These are phyloP conservation scores for Atkinsonella texensis DNA, from an alignment of 2,329 filamentous ascomycete genomes.

Conservation along the genomic window DNA sequence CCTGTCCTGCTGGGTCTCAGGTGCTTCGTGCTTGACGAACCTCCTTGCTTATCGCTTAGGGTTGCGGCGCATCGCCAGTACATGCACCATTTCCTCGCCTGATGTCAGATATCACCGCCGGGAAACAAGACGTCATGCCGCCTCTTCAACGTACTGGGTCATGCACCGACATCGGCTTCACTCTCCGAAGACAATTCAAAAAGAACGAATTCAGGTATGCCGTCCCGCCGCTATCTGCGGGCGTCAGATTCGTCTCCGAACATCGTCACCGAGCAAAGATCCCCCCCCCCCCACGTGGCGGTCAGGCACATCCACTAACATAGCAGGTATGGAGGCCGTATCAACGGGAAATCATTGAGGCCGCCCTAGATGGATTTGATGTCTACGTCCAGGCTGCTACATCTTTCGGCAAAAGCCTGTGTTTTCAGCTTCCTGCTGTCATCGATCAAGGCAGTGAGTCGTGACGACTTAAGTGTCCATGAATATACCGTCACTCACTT, in stretches of 20 bases:
- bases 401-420: constrained; percentile 85
- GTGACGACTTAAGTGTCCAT: not conserved
- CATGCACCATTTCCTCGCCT: too few species aligned
- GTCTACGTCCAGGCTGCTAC: constrained; percentile 88
- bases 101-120: not conserved
- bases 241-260: not conserved
- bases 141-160: constrained; percentile 33
- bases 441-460: constrained; percentile 74
- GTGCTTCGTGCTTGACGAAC: too few species aligned
- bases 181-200: constrained; percentile 59
- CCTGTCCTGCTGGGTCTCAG: too few species aligned
- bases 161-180: constrained; percentile 59
- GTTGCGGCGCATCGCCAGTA: too few species aligned
- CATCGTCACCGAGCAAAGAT: not conserved
- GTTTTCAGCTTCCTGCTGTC: constrained; percentile 83
- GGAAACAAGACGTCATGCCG: constrained; percentile 21
- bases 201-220: constrained; percentile 60
- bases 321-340: constrained; percentile 44
- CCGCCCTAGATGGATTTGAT: constrained; percentile 72
- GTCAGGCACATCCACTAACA: not conserved
- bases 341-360: constrained; percentile 78
- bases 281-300: not conserved
- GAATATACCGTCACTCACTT: constrained; percentile 4
- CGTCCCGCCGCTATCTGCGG: not conserved
- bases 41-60: too few species aligned